These are phyloP conservation scores for Ascochyta pisi DNA, from an alignment of 2,329 filamentous ascomycete genomes.

Conservation along the genomic window DNA sequence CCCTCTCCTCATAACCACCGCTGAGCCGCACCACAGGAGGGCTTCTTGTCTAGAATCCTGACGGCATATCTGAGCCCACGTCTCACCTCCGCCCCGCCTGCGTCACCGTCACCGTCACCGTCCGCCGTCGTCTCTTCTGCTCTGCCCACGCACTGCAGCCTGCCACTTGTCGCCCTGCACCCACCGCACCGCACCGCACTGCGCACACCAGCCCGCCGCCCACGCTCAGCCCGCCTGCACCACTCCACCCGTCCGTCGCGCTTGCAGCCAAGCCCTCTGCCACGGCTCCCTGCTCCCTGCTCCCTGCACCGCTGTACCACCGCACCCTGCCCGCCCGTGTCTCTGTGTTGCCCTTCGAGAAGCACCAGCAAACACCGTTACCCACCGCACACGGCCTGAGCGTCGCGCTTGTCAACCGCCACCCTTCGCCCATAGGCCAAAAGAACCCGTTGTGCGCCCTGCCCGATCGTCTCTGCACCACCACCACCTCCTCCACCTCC, in stretches of 20 bases:
- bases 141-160: conserved; percentile 14
- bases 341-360: conserved; percentile 43
- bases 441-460: conserved; percentile 9
- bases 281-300: background rate
- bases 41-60: conserved; percentile 26
- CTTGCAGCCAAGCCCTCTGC: conserved; percentile 1
- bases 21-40: conserved; percentile 43
- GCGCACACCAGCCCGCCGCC: conserved; percentile 1
- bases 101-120: conserved; percentile 16
- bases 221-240: conserved; percentile 5
- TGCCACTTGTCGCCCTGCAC: conserved; percentile 7
- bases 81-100: conserved; percentile 30
- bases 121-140: conserved; percentile 13
- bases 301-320: conserved; percentile 11
- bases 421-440: conserved; percentile 13
- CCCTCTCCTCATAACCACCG: conserved; percentile 45
- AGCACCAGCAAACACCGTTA: conserved; percentile 33
- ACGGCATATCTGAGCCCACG: conserved; percentile 26
- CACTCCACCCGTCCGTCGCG: conserved; percentile 1
- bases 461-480: conserved; percentile 8
- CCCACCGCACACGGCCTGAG: conserved; percentile 4
- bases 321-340: background rate
- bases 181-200: conserved; percentile 12
- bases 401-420: conserved; percentile 19
- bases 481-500: background rate